Evolutionary conservation across 129 eudicot species (phyloP).

Genomic region (Gnaphalium uliginosum): DNA sequence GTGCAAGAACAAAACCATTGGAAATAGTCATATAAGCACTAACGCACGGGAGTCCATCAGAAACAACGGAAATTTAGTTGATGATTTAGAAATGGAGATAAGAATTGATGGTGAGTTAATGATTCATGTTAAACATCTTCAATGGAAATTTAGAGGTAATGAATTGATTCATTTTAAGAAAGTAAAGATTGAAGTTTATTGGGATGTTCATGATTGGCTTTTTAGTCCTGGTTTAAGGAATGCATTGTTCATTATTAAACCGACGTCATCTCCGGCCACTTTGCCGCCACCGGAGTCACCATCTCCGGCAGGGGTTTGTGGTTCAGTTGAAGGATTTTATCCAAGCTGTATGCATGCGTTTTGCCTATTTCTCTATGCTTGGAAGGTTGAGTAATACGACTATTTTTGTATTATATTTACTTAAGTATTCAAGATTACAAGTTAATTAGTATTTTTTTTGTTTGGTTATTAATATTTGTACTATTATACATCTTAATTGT

Average conservation of each 20-base stretch:
- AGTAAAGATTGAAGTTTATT: conserved; percentile 68
- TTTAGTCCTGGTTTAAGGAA: conserved; percentile 78
- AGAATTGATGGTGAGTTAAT: conserved; percentile 72
- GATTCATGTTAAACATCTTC: conserved; percentile 79
- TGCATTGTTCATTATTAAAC: conserved; percentile 75
- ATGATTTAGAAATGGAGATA: conserved; percentile 89
- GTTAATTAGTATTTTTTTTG: too few species aligned
- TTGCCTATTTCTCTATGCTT: conserved; percentile 87
- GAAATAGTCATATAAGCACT: neutral
- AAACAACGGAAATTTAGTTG: conserved; percentile 20
- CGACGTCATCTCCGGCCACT: conserved; percentile 14
- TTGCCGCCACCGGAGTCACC: neutral
- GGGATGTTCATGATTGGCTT: conserved; percentile 97
- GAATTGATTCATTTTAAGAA: conserved; percentile 53
- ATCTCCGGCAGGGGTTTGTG: conserved; percentile 40
- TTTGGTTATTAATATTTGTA: too few species aligned
- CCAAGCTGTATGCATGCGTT: conserved; percentile 57
- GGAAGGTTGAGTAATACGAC: conserved; percentile 59
- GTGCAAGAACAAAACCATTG: conserved; percentile 43
- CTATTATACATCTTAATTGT: too few species aligned
- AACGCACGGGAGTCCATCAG: neutral
- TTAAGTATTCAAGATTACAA: too few species aligned
- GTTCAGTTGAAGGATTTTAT: conserved; percentile 47
- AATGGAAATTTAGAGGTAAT: conserved; percentile 94
- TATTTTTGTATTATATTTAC: neutral